These are phyloP conservation scores for Neospermospora avenae DNA, from an alignment of 2,329 filamentous ascomycete genomes.

Conservation along the genomic window DNA sequence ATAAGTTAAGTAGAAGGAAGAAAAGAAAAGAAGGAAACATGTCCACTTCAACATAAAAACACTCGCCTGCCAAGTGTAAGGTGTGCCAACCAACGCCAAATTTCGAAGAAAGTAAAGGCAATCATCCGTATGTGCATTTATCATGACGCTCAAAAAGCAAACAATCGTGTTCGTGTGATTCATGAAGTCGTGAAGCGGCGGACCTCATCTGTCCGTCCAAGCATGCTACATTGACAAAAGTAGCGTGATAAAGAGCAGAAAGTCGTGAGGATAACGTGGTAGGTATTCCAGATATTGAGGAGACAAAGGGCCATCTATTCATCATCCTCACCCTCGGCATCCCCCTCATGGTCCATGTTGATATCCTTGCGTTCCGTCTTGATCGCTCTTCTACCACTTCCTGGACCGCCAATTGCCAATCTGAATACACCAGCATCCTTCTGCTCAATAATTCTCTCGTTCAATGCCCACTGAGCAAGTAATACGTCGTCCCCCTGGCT, in stretches of 20 bases:
- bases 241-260: not conserved
- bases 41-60: not conserved
- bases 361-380: not conserved
- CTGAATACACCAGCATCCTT: not conserved
- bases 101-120: not conserved
- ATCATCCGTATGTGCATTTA: not conserved
- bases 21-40: not conserved
- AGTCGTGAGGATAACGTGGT: not conserved
- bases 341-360: slow-evolving; percentile 8
- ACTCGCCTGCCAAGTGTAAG: not conserved
- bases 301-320: not conserved
- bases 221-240: not conserved
- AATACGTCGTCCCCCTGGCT: not conserved
- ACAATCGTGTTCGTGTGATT: not conserved
- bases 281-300: not conserved
- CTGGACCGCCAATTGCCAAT: not conserved
- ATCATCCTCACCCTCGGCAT: slow-evolving; percentile 18
- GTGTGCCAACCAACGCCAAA: not conserved
- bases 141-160: not conserved
- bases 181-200: not conserved
- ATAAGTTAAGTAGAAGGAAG: not conserved
- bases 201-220: not conserved
- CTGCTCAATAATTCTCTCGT: slow-evolving; percentile 6
- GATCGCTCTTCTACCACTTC: not conserved
- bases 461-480: slow-evolving; percentile 6